phyloP scores from a whole-genome alignment of 129 eudicot species.

The Scalesia atractyloides region DNA sequence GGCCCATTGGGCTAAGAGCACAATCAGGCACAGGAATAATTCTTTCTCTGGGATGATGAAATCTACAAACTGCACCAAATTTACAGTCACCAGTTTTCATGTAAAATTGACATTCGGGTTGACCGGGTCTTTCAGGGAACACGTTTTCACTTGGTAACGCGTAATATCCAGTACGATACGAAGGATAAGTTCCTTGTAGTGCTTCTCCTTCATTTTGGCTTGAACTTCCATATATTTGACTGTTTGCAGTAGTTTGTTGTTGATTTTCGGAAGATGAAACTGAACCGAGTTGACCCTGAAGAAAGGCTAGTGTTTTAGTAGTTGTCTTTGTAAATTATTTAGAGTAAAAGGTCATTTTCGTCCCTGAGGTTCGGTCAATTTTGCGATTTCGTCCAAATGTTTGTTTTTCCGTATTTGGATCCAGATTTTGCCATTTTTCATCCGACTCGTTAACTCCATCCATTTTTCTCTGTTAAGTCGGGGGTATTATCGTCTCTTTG shows the following conservation, averaged over 20 bases:
- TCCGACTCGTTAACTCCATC: no score
- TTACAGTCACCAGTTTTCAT: conserved; percentile 99
- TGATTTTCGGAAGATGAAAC: conserved; percentile 68
- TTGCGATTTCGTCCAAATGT: no score
- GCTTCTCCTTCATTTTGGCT: conserved; percentile 63
- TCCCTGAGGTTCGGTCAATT: neutral
- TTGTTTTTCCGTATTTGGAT: neutral
- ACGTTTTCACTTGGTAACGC: conserved; percentile 76
- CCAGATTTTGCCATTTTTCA: neutral
- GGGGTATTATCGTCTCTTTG: no score
- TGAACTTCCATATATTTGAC: conserved; percentile 51
- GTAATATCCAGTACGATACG: conserved; percentile 73
- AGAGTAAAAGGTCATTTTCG: neutral
- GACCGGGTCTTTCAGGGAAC: conserved; percentile 97
- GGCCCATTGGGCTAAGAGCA: conserved; percentile 84
- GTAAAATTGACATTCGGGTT: conserved; percentile 94
- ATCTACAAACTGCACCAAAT: conserved; percentile 93
- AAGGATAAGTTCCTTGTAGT: conserved; percentile 53
- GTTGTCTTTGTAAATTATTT: no score
- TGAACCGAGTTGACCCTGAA: conserved; percentile 76
- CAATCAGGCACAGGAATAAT: conserved; percentile 84
- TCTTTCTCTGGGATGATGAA: conserved; percentile 96
- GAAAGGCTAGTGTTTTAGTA: neutral
- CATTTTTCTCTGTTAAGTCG: no score
- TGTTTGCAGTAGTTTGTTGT: conserved; percentile 60